Evolutionary conservation across 148 eudicot species (phyloP).

Genomic region (Rhododendron vialii): DNA sequence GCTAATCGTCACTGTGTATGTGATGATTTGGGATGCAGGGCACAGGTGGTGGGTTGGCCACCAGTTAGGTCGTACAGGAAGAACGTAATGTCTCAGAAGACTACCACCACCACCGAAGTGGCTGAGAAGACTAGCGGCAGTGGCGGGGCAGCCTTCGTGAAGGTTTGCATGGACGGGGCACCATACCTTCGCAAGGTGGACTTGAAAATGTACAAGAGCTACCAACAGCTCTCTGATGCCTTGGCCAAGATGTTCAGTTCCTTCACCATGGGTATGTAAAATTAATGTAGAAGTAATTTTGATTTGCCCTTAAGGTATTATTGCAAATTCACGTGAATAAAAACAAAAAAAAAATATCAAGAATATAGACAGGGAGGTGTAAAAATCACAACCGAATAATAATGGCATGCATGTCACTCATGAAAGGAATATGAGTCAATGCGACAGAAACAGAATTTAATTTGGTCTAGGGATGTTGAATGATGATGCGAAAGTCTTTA

Average conservation of each 20-base stretch:
- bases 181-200: slow-evolving; percentile 71
- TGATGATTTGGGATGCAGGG: slow-evolving; percentile 17
- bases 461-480: too few relatives aligned
- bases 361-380: too few relatives aligned
- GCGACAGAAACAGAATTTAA: too few relatives aligned
- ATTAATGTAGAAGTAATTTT: not conserved
- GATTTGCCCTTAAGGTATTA: too few relatives aligned
- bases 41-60: slow-evolving; percentile 50
- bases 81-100: slow-evolving; percentile 37
- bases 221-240: slow-evolving; percentile 57
- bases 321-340: too few relatives aligned
- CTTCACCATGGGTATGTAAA: slow-evolving; percentile 47
- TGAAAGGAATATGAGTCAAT: too few relatives aligned
- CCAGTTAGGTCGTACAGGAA: slow-evolving; percentile 45
- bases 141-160: slow-evolving; percentile 38
- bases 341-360: too few relatives aligned
- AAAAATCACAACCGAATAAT: too few relatives aligned
- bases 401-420: too few relatives aligned
- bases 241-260: slow-evolving; percentile 70
- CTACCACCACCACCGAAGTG: slow-evolving; percentile 17
- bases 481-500: too few relatives aligned
- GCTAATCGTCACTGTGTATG: not conserved
- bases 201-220: slow-evolving; percentile 55
- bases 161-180: slow-evolving; percentile 70
- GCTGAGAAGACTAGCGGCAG: slow-evolving; percentile 20